phyloP scores from a whole-genome alignment of 371 early-diverging fungal genomes.

The Mucor velutinosus region DNA sequence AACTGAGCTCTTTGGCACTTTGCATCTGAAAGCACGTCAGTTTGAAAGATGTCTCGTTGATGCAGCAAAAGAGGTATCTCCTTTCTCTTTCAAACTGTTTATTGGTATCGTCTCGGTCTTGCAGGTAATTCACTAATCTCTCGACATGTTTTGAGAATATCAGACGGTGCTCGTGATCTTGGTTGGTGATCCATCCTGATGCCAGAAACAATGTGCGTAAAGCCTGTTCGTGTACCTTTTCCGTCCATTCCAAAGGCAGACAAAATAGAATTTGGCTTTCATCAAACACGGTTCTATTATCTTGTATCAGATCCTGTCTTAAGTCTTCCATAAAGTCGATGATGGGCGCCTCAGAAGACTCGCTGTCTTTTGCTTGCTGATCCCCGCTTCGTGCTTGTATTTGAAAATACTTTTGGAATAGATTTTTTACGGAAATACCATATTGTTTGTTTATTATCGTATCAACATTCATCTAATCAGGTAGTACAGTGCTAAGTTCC shows the following conservation, averaged over 20 bases:
- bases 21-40: background rate
- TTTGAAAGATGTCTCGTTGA: background rate
- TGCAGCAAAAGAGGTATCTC: background rate
- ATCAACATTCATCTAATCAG: background rate
- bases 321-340: background rate
- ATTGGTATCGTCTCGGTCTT: background rate
- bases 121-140: background rate
- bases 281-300: background rate
- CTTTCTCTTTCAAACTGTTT: background rate
- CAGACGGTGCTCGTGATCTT: background rate
- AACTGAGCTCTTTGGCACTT: background rate
- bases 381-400: background rate
- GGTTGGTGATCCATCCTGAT: background rate
- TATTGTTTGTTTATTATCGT: background rate
- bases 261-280: background rate
- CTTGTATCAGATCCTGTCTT: background rate
- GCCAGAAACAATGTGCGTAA: background rate
- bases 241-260: background rate
- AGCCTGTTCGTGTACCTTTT: background rate
- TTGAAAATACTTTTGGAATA: background rate
- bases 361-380: background rate
- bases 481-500: background rate
- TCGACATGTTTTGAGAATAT: background rate
- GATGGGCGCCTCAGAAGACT: background rate
- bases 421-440: background rate